Evolutionary conservation across 495 filamentous ascomycete genomes (phyloP).

Genomic region (Penicillium simplicissimum): DNA sequence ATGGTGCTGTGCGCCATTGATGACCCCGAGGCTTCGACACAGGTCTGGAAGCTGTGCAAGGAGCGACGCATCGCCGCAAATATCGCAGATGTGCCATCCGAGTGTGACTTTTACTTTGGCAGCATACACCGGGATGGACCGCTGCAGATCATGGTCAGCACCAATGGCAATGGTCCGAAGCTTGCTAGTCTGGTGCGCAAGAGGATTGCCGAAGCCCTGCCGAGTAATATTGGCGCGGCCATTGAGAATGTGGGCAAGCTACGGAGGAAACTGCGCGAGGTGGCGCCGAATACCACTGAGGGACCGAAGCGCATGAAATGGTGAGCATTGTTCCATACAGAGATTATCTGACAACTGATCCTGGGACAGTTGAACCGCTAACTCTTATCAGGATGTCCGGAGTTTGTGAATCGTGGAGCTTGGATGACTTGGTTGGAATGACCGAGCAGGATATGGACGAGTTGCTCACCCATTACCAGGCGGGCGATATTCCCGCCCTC

Average conservation of each 20-base stretch:
- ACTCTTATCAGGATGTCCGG: constrained; percentile 68
- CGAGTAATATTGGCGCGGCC: constrained; percentile 74
- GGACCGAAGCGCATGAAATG: constrained; percentile 92
- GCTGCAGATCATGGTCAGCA: constrained; percentile 96
- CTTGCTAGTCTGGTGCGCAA: constrained; percentile 83
- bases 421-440: constrained; percentile 86
- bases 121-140: constrained; percentile 93
- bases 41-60: constrained; percentile 92
- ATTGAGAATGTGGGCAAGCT: constrained; percentile 80
- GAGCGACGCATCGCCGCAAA: constrained; percentile 82
- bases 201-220: constrained; percentile 76
- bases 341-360: not conserved
- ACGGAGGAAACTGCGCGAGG: constrained; percentile 71
- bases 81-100: constrained; percentile 93
- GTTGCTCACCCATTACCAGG: constrained; percentile 68
- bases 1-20: constrained; percentile 95
- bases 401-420: constrained; percentile 82
- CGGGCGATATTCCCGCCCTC: constrained; percentile 45
- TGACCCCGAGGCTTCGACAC: constrained; percentile 80
- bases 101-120: constrained; percentile 99
- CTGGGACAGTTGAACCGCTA: not conserved
- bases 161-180: constrained; percentile 94
- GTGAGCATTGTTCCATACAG: constrained; percentile 46
- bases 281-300: constrained; percentile 71
- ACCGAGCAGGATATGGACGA: constrained; percentile 80